Percentiles rank a stretch among this genome's conserved stretches.
Evolutionary conservation across 371 early-diverging fungal genomes (phyloP).

Genomic region (Actinomortierella wolfii): DNA sequence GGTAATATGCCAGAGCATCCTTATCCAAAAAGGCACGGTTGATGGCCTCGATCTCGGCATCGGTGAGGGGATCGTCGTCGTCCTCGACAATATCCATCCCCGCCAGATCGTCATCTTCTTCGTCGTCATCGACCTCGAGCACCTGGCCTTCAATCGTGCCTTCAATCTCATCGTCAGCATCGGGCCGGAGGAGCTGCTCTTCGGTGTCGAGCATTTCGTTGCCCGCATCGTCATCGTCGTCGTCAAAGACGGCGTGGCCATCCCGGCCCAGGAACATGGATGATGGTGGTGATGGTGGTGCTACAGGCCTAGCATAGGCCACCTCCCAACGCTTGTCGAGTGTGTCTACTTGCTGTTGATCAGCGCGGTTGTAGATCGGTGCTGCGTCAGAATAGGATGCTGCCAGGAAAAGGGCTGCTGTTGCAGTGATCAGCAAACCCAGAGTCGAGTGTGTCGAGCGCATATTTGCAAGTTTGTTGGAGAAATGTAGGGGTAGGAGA

Average conservation of each 20-base stretch:
- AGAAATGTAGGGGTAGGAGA: too few relatives aligned
- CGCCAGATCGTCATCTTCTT: conserved; percentile 9
- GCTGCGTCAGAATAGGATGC: too few relatives aligned
- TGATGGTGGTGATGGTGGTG: too few relatives aligned
- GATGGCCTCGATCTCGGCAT: neutral
- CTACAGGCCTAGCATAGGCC: too few relatives aligned
- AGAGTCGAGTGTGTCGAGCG: too few relatives aligned
- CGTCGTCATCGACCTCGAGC: conserved; percentile 23
- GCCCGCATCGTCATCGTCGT: conserved; percentile 39
- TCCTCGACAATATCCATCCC: conserved; percentile 3
- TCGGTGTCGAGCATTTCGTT: conserved; percentile 42
- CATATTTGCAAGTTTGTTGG: too few relatives aligned
- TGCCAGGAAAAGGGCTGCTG: too few relatives aligned
- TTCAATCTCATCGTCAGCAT: conserved; percentile 29
- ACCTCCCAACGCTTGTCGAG: too few relatives aligned
- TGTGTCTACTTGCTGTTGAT: too few relatives aligned
- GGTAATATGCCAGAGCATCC: neutral
- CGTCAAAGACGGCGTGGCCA: conserved; percentile 42
- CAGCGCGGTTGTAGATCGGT: too few relatives aligned
- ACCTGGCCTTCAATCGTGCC: conserved; percentile 27
- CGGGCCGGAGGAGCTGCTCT: conserved; percentile 13
- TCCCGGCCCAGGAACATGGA: neutral
- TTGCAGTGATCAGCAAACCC: too few relatives aligned
- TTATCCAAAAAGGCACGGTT: neutral
- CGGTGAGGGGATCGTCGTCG: neutral